Conservation (phyloP, 441 rosid genomes). For the Erodium moschatum region DNA sequence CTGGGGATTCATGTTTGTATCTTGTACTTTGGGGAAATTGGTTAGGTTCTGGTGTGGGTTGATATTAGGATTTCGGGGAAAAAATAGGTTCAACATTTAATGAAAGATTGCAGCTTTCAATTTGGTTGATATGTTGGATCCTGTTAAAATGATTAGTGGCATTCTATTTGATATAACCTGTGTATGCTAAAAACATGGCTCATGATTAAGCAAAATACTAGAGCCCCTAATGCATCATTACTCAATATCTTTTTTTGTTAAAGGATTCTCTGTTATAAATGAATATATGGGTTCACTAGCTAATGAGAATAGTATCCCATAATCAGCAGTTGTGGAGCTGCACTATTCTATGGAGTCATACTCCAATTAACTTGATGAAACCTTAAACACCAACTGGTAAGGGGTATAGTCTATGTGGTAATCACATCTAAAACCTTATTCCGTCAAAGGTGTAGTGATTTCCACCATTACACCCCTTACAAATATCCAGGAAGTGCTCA, state of each 20-base stretch:
- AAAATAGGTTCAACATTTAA: background rate
- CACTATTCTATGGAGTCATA: too few relatives aligned
- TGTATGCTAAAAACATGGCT: background rate
- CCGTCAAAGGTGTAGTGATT: too few relatives aligned
- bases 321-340: too few relatives aligned
- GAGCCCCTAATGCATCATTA: background rate
- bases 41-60: background rate
- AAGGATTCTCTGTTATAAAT: background rate
- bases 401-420: too few relatives aligned
- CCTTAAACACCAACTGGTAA: too few relatives aligned
- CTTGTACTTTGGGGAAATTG: background rate
- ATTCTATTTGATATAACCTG: background rate
- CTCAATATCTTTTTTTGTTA: background rate
- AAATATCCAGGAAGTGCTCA: too few relatives aligned
- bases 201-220: background rate
- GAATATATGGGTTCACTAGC: background rate
- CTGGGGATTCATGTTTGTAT: background rate
- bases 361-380: too few relatives aligned
- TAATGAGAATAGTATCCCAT: too few relatives aligned
- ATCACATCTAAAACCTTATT: too few relatives aligned
- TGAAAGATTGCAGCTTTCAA: background rate
- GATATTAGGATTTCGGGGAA: background rate
- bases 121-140: background rate
- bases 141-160: background rate
- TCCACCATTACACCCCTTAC: too few relatives aligned